Percentiles rank a stretch among this genome's conserved stretches.
These are phyloP conservation scores for Huntiella moniliformis DNA, from an alignment of 2,329 filamentous ascomycete genomes.

Conservation along the genomic window DNA sequence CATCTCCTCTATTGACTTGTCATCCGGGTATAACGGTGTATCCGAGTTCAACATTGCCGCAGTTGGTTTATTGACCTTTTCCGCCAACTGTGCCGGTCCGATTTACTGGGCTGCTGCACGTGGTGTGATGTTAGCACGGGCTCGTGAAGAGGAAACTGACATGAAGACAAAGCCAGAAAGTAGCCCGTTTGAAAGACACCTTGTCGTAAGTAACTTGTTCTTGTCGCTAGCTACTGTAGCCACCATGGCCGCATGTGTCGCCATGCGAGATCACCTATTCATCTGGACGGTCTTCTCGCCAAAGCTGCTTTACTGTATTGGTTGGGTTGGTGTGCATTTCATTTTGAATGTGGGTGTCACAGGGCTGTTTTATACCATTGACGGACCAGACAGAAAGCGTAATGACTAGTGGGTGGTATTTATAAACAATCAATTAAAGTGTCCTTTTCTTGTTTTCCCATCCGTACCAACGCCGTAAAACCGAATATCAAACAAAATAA, in stretches of 20 bases:
- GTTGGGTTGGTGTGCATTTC: slow-evolving; percentile 78
- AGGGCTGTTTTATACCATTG: slow-evolving; percentile 28
- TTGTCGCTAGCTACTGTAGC: slow-evolving; percentile 43
- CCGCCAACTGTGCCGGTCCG: slow-evolving; percentile 79
- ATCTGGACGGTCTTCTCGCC: slow-evolving; percentile 98
- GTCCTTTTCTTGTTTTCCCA: slow-evolving; percentile 11
- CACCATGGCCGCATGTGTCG: slow-evolving; percentile 78
- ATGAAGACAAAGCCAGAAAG: slow-evolving; percentile 13
- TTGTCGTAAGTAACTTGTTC: slow-evolving; percentile 52
- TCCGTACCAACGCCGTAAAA: slow-evolving; percentile 9
- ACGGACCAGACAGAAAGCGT: too few relatives aligned
- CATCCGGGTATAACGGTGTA: slow-evolving; percentile 87
- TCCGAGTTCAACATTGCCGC: slow-evolving; percentile 58
- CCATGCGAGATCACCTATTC: slow-evolving; percentile 73
- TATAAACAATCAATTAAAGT: background rate
- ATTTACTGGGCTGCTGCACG: slow-evolving; percentile 68
- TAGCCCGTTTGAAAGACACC: slow-evolving; percentile 24
- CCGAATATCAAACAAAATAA: slow-evolving; percentile 2
- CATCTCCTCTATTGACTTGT: slow-evolving; percentile 87
- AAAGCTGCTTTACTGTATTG: slow-evolving; percentile 83
- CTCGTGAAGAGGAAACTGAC: background rate
- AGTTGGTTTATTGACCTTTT: slow-evolving; percentile 69
- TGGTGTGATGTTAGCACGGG: slow-evolving; percentile 34
- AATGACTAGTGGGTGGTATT: too few relatives aligned
- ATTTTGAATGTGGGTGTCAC: slow-evolving; percentile 48